Percentiles rank a stretch among this genome's conserved stretches.
Conservation (phyloP, 2,329 filamentous ascomycete species). For the Pyrenochaeta sp. region DNA sequence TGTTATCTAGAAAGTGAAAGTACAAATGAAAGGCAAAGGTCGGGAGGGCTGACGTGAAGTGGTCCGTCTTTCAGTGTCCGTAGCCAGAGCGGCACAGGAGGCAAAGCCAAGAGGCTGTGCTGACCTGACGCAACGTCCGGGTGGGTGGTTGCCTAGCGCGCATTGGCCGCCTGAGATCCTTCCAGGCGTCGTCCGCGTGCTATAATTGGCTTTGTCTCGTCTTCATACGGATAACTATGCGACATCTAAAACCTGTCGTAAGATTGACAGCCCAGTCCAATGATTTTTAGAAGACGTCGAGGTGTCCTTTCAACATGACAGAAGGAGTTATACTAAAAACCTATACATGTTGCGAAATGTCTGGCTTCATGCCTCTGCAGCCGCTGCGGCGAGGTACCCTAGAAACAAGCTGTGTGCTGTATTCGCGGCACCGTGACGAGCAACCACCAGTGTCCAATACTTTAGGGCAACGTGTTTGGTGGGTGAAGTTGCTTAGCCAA, state of each 20-base stretch:
- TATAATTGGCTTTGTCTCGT: conserved; percentile 26
- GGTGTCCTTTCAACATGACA: not conserved
- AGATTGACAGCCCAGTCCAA: not conserved
- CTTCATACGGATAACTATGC: not conserved
- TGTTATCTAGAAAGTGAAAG: too few species aligned
- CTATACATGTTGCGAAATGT: not conserved
- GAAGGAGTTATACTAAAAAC: not conserved
- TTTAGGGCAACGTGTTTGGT: not conserved
- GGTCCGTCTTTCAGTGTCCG: conserved; percentile 14
- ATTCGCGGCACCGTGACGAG: conserved; percentile 5
- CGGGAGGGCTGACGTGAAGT: conserved; percentile 2
- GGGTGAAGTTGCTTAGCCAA: not conserved
- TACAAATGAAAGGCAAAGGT: conserved; percentile 3
- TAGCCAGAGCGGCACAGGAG: conserved; percentile 24
- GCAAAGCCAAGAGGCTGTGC: conserved; percentile 23
- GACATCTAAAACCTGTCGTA: not conserved
- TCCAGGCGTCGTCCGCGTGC: conserved; percentile 17
- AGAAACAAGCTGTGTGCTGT: conserved; percentile 3
- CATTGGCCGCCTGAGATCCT: conserved; percentile 9
- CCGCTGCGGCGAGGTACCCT: not conserved
- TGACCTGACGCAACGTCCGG: conserved; percentile 17
- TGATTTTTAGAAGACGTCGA: too few species aligned
- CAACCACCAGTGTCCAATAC: not conserved
- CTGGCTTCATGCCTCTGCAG: not conserved
- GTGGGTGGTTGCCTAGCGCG: conserved; percentile 18